Percentiles rank a stretch among this genome's conserved stretches.
phyloP scores from a whole-genome alignment of 73 alveolate species.

The Halteria grandinella region DNA sequence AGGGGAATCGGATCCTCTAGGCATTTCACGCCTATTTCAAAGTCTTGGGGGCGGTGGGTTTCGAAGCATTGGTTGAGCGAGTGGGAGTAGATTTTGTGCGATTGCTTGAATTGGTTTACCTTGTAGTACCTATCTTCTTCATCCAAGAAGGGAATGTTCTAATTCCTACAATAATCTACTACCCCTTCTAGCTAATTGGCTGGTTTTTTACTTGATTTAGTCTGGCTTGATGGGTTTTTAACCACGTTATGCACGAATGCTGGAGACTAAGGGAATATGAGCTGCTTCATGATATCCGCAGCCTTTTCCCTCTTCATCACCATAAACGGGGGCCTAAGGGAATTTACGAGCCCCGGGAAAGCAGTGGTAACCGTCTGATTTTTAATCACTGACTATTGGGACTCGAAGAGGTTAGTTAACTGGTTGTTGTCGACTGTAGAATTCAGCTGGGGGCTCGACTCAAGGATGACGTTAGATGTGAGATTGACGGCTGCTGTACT shows the following conservation, averaged over 20 bases:
- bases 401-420: not conserved
- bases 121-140: slow-evolving; percentile 48
- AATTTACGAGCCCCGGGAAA: not conserved
- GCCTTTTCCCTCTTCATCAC: slow-evolving; percentile 26
- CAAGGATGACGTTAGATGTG: too few species aligned
- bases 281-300: not conserved
- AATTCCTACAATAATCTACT: slow-evolving; percentile 29
- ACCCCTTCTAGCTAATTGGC: too few species aligned
- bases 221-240: not conserved
- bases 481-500: too few species aligned
- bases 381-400: not conserved
- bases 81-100: slow-evolving; percentile 4
- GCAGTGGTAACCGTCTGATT: not conserved
- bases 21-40: too few species aligned
- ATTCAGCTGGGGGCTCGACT: not conserved
- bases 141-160: slow-evolving; percentile 53
- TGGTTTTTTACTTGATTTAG: too few species aligned
- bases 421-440: not conserved
- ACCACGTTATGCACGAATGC: slow-evolving; percentile 22
- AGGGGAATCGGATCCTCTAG: too few species aligned
- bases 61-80: slow-evolving; percentile 47
- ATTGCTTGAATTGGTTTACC: slow-evolving; percentile 36
- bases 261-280: slow-evolving; percentile 39
- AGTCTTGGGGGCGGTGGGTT: slow-evolving; percentile 45
- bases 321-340: slow-evolving; percentile 24